Base-by-base conservation (phyloP, 140 eudicot species). In the Erigeron philadelphicus region DNA sequence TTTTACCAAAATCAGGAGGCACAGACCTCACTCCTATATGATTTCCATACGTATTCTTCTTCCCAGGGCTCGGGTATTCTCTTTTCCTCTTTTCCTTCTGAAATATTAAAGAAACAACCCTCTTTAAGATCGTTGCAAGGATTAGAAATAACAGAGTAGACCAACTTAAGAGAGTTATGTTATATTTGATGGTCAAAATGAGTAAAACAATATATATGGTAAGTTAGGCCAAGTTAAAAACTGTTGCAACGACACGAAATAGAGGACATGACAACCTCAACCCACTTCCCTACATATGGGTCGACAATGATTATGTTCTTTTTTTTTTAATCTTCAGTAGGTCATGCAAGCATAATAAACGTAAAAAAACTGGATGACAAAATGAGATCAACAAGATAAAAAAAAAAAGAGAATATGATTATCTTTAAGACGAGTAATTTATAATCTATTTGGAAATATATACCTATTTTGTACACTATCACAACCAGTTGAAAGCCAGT, bases 21-120 rank as follows among this genome's bases (percentile, higher is more conserved):
- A 75, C 85, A 19, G 96, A 82, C 72, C 77, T 66, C 40, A 17
- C 70, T 75, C 84, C 86, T 15, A 48, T 25, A 25, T 66, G 49
- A 19, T 72, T 77, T 64, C 77, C 79, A 1, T 78, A 64, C 61
- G 35, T 77, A 50, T 80, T 83, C 78, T 66, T 82, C 67, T 61
- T 58, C 52, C 73, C 81, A 40, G 85, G 85, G 47, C 84, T 94
- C 7, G 91, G 85, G 6, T 38, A 61, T 47, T 84, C 95, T n/a
- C 73, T 67, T 54, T 76, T 77, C 74, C 85, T 85, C 78, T 85
- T 89, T 16, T 72, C 75, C 68, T 70, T 76, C 98, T 88, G 76
- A n/a, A 41, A 13, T 61, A 12, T 12, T 15, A 59, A 17, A 21
- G 45, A 64, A 52, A 46, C 3, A 64, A 25, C 15, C 9, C 56